Conservation (phyloP, 176 grass and related monocot species). For the Oryza meridionalis region DNA sequence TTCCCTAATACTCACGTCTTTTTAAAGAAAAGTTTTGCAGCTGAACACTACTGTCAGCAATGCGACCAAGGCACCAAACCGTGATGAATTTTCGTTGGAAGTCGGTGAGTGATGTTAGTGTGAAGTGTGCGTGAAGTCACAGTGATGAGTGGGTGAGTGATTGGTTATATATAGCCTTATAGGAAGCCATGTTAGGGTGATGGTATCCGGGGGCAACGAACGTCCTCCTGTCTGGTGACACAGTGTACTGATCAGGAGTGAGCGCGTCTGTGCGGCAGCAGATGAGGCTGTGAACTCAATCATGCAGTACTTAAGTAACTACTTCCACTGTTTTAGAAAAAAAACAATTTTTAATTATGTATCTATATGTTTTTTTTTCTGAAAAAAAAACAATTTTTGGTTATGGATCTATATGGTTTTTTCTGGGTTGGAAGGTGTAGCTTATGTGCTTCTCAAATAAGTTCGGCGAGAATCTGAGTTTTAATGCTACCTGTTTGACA, state of each 20-base stretch:
- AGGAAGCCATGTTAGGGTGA: background rate
- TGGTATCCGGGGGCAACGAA: background rate
- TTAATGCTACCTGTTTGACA: background rate
- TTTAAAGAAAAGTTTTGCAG: background rate
- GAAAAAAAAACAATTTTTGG: too few relatives aligned
- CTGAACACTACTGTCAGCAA: background rate
- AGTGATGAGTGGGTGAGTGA: background rate
- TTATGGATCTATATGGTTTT: too few relatives aligned
- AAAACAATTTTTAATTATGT: too few relatives aligned
- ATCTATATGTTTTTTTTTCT: too few relatives aligned
- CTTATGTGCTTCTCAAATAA: background rate
- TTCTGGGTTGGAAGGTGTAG: too few relatives aligned
- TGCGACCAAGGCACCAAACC: background rate
- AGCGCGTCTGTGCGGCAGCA: too few relatives aligned
- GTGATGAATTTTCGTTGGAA: background rate
- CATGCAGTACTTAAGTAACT: background rate
- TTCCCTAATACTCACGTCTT: too few relatives aligned
- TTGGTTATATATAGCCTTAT: background rate
- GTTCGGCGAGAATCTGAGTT: background rate
- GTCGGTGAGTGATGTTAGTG: background rate
- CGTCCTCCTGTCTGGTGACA: background rate
- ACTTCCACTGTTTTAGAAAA: too few relatives aligned
- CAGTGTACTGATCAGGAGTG: background rate
- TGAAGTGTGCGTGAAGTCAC: background rate
- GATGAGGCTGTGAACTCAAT: background rate